A percentile compares a stretch with the other conserved stretches of the same genome.
phyloP scores from a whole-genome alignment of 1,284 basidiomycete genomes.

The Peniophora sp. region DNA sequence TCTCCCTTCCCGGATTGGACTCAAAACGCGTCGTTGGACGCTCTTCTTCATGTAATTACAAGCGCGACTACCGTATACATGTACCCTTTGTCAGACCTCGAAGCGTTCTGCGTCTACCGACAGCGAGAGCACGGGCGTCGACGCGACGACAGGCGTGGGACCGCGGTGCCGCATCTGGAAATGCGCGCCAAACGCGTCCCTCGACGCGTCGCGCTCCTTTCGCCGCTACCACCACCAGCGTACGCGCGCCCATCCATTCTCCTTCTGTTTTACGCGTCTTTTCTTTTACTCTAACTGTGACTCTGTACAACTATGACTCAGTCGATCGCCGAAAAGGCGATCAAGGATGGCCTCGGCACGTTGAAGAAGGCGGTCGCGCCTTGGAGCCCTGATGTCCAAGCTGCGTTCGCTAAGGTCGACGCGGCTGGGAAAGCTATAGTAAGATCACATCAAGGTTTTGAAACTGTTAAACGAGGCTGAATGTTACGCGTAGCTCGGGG shows the following conservation, averaged over 20 bases:
- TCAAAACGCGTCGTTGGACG: too few relatives aligned
- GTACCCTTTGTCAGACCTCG: too few relatives aligned
- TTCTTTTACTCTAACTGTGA: neutral
- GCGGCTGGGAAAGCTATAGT: conserved; percentile 7
- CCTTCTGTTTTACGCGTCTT: neutral
- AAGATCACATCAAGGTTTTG: neutral
- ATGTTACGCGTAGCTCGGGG: neutral
- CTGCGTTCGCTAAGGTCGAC: conserved; percentile 8
- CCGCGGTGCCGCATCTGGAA: neutral
- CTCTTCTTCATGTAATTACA: too few relatives aligned
- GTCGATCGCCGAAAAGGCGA: conserved; percentile 3
- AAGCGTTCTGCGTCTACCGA: too few relatives aligned
- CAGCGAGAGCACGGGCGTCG: too few relatives aligned
- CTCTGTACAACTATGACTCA: conserved; percentile 6
- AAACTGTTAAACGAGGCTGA: neutral
- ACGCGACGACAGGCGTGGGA: too few relatives aligned
- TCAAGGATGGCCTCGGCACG: conserved; percentile 5
- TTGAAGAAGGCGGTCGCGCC: conserved; percentile 10
- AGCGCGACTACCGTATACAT: too few relatives aligned
- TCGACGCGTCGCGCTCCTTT: neutral
- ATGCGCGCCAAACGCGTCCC: neutral
- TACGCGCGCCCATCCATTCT: neutral
- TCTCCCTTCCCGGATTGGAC: too few relatives aligned
- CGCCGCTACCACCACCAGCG: neutral
- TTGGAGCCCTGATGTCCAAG: conserved; percentile 9